Conservation (phyloP, 2,329 filamentous ascomycete genomes). For the Coniochaeta sp. region DNA sequence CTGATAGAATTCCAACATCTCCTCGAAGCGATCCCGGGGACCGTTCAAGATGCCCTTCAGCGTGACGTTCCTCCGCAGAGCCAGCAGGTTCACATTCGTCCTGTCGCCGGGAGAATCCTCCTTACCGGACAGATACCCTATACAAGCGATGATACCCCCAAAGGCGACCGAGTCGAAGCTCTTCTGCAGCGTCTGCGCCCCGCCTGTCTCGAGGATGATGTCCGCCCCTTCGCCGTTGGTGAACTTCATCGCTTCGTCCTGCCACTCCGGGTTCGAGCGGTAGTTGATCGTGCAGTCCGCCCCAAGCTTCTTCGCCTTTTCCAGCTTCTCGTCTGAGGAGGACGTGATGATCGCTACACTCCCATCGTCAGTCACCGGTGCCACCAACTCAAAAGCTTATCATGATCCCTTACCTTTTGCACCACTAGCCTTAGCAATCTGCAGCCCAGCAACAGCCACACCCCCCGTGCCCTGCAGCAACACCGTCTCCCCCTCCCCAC, state of each 20-base stretch:
- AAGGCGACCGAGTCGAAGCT: slow-evolving; percentile 47
- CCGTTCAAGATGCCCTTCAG: slow-evolving; percentile 55
- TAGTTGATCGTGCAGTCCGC: slow-evolving; percentile 49
- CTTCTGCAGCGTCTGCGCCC: slow-evolving; percentile 42
- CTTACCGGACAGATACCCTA: slow-evolving; percentile 45
- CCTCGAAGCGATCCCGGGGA: slow-evolving; percentile 44
- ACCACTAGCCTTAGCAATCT: slow-evolving; percentile 46
- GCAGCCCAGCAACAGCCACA: slow-evolving; percentile 42
- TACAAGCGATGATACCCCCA: slow-evolving; percentile 43
- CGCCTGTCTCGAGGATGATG: slow-evolving; percentile 49
- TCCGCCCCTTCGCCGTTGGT: slow-evolving; percentile 41
- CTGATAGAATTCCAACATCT: slow-evolving; percentile 39
- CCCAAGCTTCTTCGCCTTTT: slow-evolving; percentile 38
- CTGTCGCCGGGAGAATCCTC: slow-evolving; percentile 44
- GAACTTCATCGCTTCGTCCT: slow-evolving; percentile 36
- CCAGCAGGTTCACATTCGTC: slow-evolving; percentile 53
- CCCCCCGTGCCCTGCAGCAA: slow-evolving; percentile 50
- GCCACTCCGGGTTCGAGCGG: slow-evolving; percentile 43
- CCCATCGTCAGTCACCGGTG: slow-evolving; percentile 16
- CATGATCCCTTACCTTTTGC: slow-evolving; percentile 17
- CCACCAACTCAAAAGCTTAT: background rate
- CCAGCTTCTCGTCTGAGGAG: slow-evolving; percentile 44
- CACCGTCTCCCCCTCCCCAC: slow-evolving; percentile 36
- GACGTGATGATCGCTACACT: slow-evolving; percentile 44
- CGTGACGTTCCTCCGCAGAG: slow-evolving; percentile 37